A percentile compares a stretch with the other conserved stretches of the same genome.
Conservation (phyloP, 495 filamentous ascomycete species). For the Cercophora sp. region DNA sequence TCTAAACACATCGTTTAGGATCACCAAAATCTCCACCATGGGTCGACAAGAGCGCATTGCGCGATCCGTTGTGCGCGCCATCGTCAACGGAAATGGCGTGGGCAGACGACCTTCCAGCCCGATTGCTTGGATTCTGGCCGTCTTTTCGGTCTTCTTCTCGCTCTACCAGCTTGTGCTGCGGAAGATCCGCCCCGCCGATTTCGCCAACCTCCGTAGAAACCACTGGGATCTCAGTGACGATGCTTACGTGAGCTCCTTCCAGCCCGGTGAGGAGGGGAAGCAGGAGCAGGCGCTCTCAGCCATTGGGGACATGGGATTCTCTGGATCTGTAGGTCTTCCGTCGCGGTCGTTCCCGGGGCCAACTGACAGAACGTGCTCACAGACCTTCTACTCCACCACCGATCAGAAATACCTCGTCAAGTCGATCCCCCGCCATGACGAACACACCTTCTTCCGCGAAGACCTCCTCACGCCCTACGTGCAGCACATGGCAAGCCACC, state of each 20-base stretch:
- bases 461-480: slow-evolving; percentile 59
- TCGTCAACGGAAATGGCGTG: slow-evolving; percentile 24
- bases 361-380: background rate
- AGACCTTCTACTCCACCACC: slow-evolving; percentile 63
- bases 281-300: slow-evolving; percentile 23
- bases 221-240: slow-evolving; percentile 28
- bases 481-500: slow-evolving; percentile 54
- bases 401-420: slow-evolving; percentile 63
- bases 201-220: slow-evolving; percentile 27
- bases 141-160: slow-evolving; percentile 35
- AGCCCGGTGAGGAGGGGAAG: slow-evolving; percentile 8
- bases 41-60: slow-evolving; percentile 28
- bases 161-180: slow-evolving; percentile 35
- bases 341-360: too few relatives aligned
- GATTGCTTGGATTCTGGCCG: slow-evolving; percentile 21
- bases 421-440: slow-evolving; percentile 60
- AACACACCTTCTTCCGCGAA: slow-evolving; percentile 63
- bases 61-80: slow-evolving; percentile 34
- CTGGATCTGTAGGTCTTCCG: slow-evolving; percentile 28
- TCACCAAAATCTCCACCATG: slow-evolving; percentile 14
- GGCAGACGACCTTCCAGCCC: slow-evolving; percentile 11
- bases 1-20: too few relatives aligned
- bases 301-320: slow-evolving; percentile 36
- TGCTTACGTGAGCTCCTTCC: slow-evolving; percentile 26
- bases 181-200: slow-evolving; percentile 37